phyloP scores from a whole-genome alignment of 805 yeast genomes.

The Suhomyces canberraensis region DNA sequence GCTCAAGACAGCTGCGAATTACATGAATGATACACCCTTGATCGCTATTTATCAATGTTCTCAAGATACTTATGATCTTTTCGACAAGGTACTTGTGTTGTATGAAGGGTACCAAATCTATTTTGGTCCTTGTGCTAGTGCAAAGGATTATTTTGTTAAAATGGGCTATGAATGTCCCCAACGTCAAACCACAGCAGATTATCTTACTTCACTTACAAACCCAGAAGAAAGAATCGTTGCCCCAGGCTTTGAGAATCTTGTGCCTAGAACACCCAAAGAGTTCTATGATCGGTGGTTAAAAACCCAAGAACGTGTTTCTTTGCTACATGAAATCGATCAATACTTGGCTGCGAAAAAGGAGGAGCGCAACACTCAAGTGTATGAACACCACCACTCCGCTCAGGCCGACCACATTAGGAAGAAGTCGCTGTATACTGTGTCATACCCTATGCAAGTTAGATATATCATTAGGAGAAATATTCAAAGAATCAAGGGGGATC shows the following conservation, averaged over 20 bases:
- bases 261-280: slow-evolving; percentile 55
- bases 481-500: slow-evolving; percentile 54
- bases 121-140: slow-evolving; percentile 42
- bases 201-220: slow-evolving; percentile 63
- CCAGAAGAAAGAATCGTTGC: slow-evolving; percentile 53
- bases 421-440: slow-evolving; percentile 36
- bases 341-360: slow-evolving; percentile 26
- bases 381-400: slow-evolving; percentile 30
- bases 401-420: slow-evolving; percentile 37
- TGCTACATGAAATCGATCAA: slow-evolving; percentile 41
- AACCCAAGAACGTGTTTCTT: slow-evolving; percentile 47
- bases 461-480: slow-evolving; percentile 53
- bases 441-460: slow-evolving; percentile 27
- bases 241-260: slow-evolving; percentile 48
- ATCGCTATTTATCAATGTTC: slow-evolving; percentile 29
- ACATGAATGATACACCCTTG: slow-evolving; percentile 23
- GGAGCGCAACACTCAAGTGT: slow-evolving; percentile 9
- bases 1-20: slow-evolving; percentile 23
- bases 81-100: slow-evolving; percentile 46
- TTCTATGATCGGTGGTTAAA: slow-evolving; percentile 59
- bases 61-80: slow-evolving; percentile 43
- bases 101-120: slow-evolving; percentile 48
- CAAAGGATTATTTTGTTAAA: slow-evolving; percentile 48
- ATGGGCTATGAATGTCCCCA: slow-evolving; percentile 64
- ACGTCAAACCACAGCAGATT: slow-evolving; percentile 69